Conservation (phyloP, 2,329 filamentous ascomycete species). For the Fusarium foetens region DNA sequence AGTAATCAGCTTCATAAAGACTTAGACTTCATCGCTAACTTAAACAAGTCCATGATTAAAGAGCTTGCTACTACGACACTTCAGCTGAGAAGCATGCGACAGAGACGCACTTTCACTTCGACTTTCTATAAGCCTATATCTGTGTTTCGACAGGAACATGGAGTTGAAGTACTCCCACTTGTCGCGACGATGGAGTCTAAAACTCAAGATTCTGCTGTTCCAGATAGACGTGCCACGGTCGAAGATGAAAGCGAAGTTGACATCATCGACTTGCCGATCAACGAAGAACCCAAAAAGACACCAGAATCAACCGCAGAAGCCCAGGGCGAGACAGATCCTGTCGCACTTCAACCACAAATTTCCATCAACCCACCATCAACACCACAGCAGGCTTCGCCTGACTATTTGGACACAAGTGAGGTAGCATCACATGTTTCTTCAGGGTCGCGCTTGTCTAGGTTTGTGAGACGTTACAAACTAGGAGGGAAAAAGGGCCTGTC, state of each 20-base stretch:
- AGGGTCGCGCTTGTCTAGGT: not conserved
- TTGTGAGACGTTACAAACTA: not conserved
- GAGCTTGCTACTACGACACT: conserved; percentile 19
- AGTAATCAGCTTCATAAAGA: not conserved
- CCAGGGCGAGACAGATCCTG: not conserved
- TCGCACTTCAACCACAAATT: not conserved
- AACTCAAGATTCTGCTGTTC: rapidly evolving
- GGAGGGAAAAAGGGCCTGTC: not conserved
- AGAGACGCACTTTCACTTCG: conserved; percentile 3
- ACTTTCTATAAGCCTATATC: conserved; percentile 21
- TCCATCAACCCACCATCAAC: not conserved
- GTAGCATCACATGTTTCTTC: conserved; percentile 1
- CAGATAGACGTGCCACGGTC: not conserved
- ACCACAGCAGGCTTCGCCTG: not conserved
- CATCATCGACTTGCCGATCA: not conserved
- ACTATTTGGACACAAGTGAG: not conserved
- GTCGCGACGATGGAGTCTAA: not conserved
- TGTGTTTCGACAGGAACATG: conserved; percentile 8
- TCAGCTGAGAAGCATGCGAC: conserved; percentile 25
- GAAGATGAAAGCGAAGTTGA: not conserved
- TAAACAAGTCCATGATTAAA: conserved; percentile 6
- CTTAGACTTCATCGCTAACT: not conserved
- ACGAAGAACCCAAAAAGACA: rapidly evolving
- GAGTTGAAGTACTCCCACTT: not conserved
- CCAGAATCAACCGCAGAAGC: not conserved